Evolutionary conservation across 1,284 basidiomycete genomes (phyloP).

Genomic region (Singerocomus inundabilis): DNA sequence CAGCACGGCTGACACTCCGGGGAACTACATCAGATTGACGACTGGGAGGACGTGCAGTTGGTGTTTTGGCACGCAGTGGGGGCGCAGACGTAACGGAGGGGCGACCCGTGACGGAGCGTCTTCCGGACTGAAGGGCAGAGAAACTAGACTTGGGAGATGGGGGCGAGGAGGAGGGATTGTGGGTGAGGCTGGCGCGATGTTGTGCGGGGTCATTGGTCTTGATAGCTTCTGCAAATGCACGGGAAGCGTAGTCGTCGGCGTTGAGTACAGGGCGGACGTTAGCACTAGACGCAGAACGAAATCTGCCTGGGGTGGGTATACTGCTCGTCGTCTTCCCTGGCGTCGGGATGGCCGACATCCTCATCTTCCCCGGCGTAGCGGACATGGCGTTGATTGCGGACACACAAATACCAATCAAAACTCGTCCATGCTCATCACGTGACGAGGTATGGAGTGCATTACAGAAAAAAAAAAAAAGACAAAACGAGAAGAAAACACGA

Average conservation of each 20-base stretch:
- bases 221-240: slow-evolving; percentile 73
- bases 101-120: slow-evolving; percentile 42
- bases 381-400: slow-evolving; percentile 30
- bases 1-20: slow-evolving; percentile 45
- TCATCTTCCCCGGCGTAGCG: slow-evolving; percentile 51
- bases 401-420: slow-evolving; percentile 1
- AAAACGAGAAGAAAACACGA: background rate
- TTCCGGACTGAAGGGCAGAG: slow-evolving; percentile 34
- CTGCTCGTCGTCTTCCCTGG: slow-evolving; percentile 51
- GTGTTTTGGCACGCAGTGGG: slow-evolving; percentile 50
- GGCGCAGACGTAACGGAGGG: slow-evolving; percentile 48
- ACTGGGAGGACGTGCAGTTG: slow-evolving; percentile 53
- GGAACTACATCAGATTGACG: slow-evolving; percentile 58
- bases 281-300: slow-evolving; percentile 60
- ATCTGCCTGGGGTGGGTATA: slow-evolving; percentile 70
- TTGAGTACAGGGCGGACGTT: slow-evolving; percentile 34
- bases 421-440: slow-evolving; percentile 19
- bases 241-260: slow-evolving; percentile 56
- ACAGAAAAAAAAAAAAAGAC: slow-evolving; percentile 1
- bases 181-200: slow-evolving; percentile 47
- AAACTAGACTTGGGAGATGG: slow-evolving; percentile 44
- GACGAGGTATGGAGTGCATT: slow-evolving; percentile 17
- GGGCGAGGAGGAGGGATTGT: slow-evolving; percentile 45
- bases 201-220: slow-evolving; percentile 73
- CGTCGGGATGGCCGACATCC: slow-evolving; percentile 57